Base-by-base conservation (phyloP, 176 grass and related monocot genomes). In the Paspalum notatum region DNA sequence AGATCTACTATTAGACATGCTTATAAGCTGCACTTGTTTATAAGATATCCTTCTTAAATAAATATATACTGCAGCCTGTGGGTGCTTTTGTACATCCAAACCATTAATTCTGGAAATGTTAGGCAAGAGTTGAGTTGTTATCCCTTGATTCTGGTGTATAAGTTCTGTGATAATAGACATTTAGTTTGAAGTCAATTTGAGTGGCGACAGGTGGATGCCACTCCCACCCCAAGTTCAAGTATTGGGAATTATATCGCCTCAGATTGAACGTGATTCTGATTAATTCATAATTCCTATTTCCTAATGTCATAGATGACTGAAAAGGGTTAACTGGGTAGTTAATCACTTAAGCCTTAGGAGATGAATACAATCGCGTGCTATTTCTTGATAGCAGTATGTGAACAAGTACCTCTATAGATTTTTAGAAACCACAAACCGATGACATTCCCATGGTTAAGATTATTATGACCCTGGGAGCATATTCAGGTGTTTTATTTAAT, bases 51-150 rank as follows among this genome's bases (percentile, higher is more conserved):
- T 32, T 32, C 32, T 32, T 32, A 1, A 32, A 32, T 32, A 32
- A 32, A 32, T 32, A 32, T 32, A 32, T 32, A 32, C 6, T 39
- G 15, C 16, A 66, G 59, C 74, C 57, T 62, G 10, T 57, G 53
- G 59, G 37, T 71, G 32, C 74, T 75, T 27, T 64, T 75, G 12
- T 59, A 76, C 46, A 15, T 77, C 62, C 22, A 57, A 46, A 73
- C 58, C 65, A 72, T 76, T 49, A 15, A 49, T 77, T 62, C 43
- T 6, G 25, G 65, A 76, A 66, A 83, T 67, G 9, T 82, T 68
- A 79, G 17, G 37, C 62, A 80, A 77, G 38, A 32, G n/a, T 62
- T 54, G 38, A 32, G n/a, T 62, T 54, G 22, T 66, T 67, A 27
- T 87, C 39, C 64, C 16, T 12, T 10, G 13, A 39, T 46, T 85